Base-by-base conservation (phyloP, 2,329 filamentous ascomycete genomes). In the Xylaria sp. region DNA sequence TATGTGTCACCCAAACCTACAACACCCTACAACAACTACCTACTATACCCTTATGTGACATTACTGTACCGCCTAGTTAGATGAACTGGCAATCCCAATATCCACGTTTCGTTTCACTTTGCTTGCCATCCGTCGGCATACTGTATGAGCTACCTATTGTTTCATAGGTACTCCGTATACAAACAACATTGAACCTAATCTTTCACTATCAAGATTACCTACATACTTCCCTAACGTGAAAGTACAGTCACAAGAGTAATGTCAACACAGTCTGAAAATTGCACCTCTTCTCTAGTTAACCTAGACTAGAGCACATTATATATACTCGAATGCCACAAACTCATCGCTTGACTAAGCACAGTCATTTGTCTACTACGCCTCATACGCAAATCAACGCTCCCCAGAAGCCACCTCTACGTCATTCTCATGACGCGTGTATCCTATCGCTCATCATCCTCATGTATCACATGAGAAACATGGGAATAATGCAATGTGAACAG, bases 361-460 rank as follows among this genome's bases (percentile, higher is more conserved):
- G 32, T 43, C 36, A 45, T n/a, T 23, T n/a, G 41, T 32, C 50
- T 56, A 20, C 25, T 36, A n/a, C 39, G 50, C 58, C 20, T 45
- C 7, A n/a, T 39, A 2, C 43, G 28, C 53, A 60, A 69, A 61
- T 39, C 60, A 61, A 64, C 45, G 56, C 60, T 52, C 34, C 59
- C 53, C n/a, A 52, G 23, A 55, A 56, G 50, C 43, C 55, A 43
- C 25, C 25, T 34, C 28, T 15, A 30, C 36, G n/a, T 43, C 50
- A 23, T 52, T 56, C 41, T 59, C 66, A 28, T 65, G 30, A 65
- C 28, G 36, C 62, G 63, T 60, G 12, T 39, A 60, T 63, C 48
- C 57, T 58, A 50, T 55, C 50, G 30, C 43, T 66, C 63, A 59
- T 63, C 53, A 34, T 60, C 53, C 39, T 48, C 59, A 56, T 60